Conservation (phyloP, 1,284 basidiomycete species). For the Stygiomarasmius scandens region DNA sequence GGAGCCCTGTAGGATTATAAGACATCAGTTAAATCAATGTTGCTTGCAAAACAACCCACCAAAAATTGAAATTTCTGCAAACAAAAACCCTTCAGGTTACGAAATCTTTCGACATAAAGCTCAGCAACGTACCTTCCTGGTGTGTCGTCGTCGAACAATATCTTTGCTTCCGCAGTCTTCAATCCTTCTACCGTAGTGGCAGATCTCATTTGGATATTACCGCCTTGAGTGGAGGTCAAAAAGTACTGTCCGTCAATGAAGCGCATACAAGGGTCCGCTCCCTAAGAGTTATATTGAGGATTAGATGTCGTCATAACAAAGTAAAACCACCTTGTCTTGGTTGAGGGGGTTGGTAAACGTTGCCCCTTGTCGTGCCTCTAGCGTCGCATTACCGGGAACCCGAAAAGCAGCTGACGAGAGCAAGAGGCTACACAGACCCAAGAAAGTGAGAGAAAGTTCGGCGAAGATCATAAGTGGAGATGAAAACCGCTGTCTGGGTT, state of each 20-base stretch:
- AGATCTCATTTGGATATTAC: conserved; percentile 19
- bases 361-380: background rate
- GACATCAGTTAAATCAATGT: background rate
- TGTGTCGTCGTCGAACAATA: conserved; percentile 20
- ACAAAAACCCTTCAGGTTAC: background rate
- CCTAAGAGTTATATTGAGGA: conserved; percentile 1
- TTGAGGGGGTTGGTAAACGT: conserved; percentile 19
- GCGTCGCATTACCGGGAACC: conserved; percentile 2
- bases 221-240: conserved; percentile 19
- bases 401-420: background rate
- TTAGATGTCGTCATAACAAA: background rate
- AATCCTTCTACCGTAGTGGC: conserved; percentile 21
- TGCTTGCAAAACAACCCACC: no score
- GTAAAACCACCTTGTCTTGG: conserved; percentile 3
- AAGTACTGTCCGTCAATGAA: conserved; percentile 27
- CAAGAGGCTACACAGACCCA: background rate
- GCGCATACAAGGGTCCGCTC: conserved; percentile 31
- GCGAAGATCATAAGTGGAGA: background rate
- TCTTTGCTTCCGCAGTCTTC: conserved; percentile 17
- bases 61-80: conserved; percentile 18
- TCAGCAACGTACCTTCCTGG: conserved; percentile 17
- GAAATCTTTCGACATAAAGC: background rate
- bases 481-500: background rate
- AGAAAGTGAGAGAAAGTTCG: background rate
- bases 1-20: conserved; percentile 4